Evolutionary conservation across 116 monocot species (phyloP).

Genomic region (Iris pallida): DNA sequence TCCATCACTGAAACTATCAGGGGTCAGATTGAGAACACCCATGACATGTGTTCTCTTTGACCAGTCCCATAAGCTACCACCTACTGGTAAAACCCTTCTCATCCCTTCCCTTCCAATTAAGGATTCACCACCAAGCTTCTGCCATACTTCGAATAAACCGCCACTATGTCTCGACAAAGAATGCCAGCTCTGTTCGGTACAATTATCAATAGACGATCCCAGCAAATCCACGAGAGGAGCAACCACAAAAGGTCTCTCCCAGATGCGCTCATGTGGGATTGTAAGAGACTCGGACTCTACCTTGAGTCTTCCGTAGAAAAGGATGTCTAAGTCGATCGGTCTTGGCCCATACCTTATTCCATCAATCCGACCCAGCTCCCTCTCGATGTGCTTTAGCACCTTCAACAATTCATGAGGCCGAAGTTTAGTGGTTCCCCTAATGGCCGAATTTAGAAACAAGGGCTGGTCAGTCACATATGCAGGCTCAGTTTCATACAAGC

Average conservation of each 20-base stretch:
- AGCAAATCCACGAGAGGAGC: conserved; percentile 86
- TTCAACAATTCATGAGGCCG: conserved; percentile 61
- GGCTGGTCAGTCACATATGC: conserved; percentile 95
- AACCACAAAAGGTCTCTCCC: conserved; percentile 86
- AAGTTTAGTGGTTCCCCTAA: conserved; percentile 70
- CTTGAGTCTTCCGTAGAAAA: conserved; percentile 56
- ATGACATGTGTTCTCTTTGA: conserved; percentile 79
- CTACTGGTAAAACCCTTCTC: conserved; percentile 70
- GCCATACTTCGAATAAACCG: conserved; percentile 68
- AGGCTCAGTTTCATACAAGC: conserved; percentile 77
- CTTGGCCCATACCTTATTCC: conserved; percentile 93
- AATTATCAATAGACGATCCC: conserved; percentile 49
- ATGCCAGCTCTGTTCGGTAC: conserved; percentile 62
- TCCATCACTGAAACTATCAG: conserved; percentile 95
- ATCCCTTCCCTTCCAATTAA: conserved; percentile 47
- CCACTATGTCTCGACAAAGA: conserved; percentile 43
- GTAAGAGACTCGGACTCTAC: conserved; percentile 57
- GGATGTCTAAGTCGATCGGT: conserved; percentile 87
- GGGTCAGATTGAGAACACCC: conserved; percentile 86
- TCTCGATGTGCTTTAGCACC: conserved; percentile 74
- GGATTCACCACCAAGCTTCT: conserved; percentile 66
- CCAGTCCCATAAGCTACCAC: conserved; percentile 54
- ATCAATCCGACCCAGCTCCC: conserved; percentile 57
- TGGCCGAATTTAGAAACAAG: conserved; percentile 74
- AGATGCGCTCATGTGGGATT: conserved; percentile 78